Evolutionary conservation across 768 basidiomycete genomes (phyloP), one percentile per base, ranked within the genome.

Genomic region (Pholiota molesta): DNA sequence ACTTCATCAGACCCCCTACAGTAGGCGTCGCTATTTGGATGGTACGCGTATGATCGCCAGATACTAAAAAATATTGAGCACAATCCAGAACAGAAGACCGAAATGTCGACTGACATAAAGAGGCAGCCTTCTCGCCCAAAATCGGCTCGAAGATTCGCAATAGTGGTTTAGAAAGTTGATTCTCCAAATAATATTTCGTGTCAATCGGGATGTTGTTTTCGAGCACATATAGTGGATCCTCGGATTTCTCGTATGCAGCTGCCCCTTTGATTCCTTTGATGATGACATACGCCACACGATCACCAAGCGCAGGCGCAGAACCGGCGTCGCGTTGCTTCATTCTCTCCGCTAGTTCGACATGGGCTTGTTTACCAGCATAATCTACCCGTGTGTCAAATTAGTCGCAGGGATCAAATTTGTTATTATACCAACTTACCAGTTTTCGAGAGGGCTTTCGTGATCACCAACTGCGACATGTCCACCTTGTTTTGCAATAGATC

Each of bases 141-240:
- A 99, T 95, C 14, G 97, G 97, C 73, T 99, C 97, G 72, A 99
- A 99, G 65, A 99, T 99, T 63, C 97, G 84, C 88, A 99, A 85
- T 1, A 99, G 81, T 8, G 97, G 97, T 72, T 99, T 99, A 1
- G 95, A 94, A 0, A 99, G 85, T 72, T 99, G 97, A 69, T 99
- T 98, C 61, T 99, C 97, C 52, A 99, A 86, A 72, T 99, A 99
- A 74, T 99, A 98, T 70, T 92, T 90, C 5, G 97, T 99, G 71
- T 99, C 97, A 64, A 99, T 96, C 0, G 97, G 97, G 45, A 99
- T 86, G 73, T 95, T 99, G 75, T 99, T 95, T 74, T 99, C 97
- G 21, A 99, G 84, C 16, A 99, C 97, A 69, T 94, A 99, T 57
- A 99, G 82, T 0, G 97, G 97, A 68, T 99, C 97, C 72, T 99